Conservation (phyloP, 1,284 basidiomycete species). For the Trichosporon sp. region DNA sequence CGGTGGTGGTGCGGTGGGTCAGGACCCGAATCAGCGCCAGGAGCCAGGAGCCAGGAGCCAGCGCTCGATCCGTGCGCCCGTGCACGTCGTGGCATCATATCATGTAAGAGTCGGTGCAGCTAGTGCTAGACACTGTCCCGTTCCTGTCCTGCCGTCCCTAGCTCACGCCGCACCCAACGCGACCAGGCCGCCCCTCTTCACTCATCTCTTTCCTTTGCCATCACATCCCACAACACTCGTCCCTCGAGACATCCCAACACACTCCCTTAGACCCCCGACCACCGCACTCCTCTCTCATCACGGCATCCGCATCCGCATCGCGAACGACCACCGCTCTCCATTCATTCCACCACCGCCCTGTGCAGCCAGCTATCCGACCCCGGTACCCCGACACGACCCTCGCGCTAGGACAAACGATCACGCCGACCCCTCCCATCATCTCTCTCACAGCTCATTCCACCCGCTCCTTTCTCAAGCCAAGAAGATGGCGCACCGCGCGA, state of each 20-base stretch:
- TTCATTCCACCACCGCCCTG: not conserved
- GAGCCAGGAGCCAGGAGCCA: not conserved
- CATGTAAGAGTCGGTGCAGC: not conserved
- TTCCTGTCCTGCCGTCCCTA: not conserved
- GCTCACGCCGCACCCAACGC: not conserved
- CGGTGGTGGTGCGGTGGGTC: not conserved
- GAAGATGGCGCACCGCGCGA: slow-evolving; percentile 1
- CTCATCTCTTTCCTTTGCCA: not conserved
- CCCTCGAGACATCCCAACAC: not conserved
- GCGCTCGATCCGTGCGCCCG: slow-evolving; percentile 4
- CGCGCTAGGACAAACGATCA: not conserved
- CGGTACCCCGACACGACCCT: not conserved
- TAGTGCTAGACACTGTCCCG: not conserved
- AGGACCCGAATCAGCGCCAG: not conserved
- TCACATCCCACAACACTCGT: not conserved
- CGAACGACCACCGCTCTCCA: not conserved
- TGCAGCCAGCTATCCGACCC: too few relatives aligned
- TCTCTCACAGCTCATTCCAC: not conserved
- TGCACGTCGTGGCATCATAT: slow-evolving; percentile 4
- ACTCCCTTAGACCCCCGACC: not conserved
- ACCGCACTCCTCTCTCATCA: not conserved
- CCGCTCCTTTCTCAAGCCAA: not conserved
- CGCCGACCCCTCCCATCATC: not conserved
- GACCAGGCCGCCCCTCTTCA: not conserved
- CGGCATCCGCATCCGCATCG: not conserved